Evolutionary conservation across 1,284 basidiomycete genomes (phyloP).

Genomic region (Schizophyllum amplum): DNA sequence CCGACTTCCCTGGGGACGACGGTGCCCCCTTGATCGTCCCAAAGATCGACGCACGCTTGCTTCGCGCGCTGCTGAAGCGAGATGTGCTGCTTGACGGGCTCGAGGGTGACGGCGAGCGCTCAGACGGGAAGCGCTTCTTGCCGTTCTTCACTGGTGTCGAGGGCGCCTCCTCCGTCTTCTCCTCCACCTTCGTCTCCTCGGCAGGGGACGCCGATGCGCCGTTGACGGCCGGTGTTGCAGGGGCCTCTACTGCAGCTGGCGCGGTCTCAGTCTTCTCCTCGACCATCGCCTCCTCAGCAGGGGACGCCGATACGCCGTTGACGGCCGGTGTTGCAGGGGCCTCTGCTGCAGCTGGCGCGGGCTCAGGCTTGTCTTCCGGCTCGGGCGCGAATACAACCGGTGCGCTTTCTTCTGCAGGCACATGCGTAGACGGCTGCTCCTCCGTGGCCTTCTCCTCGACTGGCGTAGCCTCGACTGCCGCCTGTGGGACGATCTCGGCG

Average conservation of each 20-base stretch:
- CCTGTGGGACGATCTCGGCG: not conserved
- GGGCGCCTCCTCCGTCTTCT: not conserved
- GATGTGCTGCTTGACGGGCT: conserved; percentile 5
- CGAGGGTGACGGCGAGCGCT: conserved; percentile 8
- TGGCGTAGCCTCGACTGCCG: not conserved
- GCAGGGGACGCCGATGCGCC: not conserved
- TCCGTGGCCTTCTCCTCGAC: not conserved
- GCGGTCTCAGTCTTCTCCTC: no score
- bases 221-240: not conserved
- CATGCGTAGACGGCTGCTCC: not conserved
- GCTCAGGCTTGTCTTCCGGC: not conserved
- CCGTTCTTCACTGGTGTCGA: conserved; percentile 6
- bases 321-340: no score
- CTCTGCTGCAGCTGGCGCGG: not conserved
- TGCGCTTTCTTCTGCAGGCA: not conserved
- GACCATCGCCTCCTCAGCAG: no score
- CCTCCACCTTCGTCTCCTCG: not conserved
- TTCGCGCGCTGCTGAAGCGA: conserved; percentile 4
- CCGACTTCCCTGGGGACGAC: conserved; percentile 9
- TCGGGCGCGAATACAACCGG: not conserved
- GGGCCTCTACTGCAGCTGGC: not conserved
- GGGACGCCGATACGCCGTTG: not conserved
- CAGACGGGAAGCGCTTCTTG: conserved; percentile 2
- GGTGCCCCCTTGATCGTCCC: conserved; percentile 11
- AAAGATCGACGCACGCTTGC: conserved; percentile 8